Percentiles rank a stretch among this genome's conserved stretches.
These are phyloP conservation scores for Trichoderma breve DNA, from an alignment of 2,329 filamentous ascomycete genomes.

Conservation along the genomic window DNA sequence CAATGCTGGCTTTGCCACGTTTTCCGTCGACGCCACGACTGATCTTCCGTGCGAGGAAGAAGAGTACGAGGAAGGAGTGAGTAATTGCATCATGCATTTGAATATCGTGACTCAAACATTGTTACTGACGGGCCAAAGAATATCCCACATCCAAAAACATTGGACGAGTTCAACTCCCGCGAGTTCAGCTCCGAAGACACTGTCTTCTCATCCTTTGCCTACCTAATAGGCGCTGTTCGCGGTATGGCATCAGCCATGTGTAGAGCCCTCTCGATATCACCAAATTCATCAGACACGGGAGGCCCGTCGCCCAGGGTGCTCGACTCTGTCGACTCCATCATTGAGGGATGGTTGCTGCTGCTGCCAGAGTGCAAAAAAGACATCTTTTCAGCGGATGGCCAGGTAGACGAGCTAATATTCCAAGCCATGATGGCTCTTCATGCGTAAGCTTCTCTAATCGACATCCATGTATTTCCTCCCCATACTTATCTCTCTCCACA, in stretches of 20 bases:
- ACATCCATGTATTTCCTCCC: too few relatives aligned
- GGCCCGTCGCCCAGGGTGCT: conserved; percentile 30
- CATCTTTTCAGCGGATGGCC: conserved; percentile 32
- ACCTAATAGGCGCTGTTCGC: conserved; percentile 63
- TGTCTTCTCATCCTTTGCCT: conserved; percentile 64
- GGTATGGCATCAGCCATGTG: conserved; percentile 30
- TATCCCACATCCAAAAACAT: conserved; percentile 43
- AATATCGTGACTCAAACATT: conserved; percentile 12
- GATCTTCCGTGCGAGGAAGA: conserved; percentile 64
- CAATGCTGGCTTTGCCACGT: conserved; percentile 27
- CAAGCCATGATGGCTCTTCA: conserved; percentile 71
- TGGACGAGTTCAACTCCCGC: conserved; percentile 61
- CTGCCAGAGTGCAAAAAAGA: conserved; percentile 34
- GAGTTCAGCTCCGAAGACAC: conserved; percentile 54
- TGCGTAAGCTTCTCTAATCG: conserved; percentile 38
- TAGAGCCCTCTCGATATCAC: conserved; percentile 23
- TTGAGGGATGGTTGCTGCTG: conserved; percentile 40
- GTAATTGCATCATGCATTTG: conserved; percentile 10
- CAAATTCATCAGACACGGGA: conserved; percentile 18
- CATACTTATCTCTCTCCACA: not conserved
- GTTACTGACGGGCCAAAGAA: conserved; percentile 26
- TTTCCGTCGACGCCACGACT: conserved; percentile 50
- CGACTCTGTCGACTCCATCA: conserved; percentile 35
- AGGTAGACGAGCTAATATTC: conserved; percentile 74
- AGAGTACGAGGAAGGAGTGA: conserved; percentile 47